A percentile compares a stretch with the other conserved stretches of the same genome.
phyloP scores from a whole-genome alignment of 495 filamentous ascomycete genomes.

The Lasiosphaeria miniovina region DNA sequence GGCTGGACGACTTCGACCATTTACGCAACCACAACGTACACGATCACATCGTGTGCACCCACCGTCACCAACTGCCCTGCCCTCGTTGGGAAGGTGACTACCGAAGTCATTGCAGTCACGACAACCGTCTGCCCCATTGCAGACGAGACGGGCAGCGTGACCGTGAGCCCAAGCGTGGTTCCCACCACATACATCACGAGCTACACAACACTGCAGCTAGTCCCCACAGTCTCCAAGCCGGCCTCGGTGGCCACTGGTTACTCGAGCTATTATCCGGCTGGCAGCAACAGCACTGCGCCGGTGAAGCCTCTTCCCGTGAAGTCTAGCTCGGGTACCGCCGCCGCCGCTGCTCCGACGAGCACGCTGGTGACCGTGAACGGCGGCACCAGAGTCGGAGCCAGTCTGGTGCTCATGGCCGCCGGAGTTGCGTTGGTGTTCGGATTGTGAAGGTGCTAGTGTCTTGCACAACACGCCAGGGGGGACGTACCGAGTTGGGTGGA shows the following conservation, averaged over 20 bases:
- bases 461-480: no score
- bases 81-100: slow-evolving; percentile 48
- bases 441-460: slow-evolving; percentile 18
- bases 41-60: slow-evolving; percentile 56
- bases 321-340: not conserved
- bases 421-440: slow-evolving; percentile 30
- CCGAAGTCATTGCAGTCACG: slow-evolving; percentile 54
- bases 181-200: not conserved
- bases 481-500: no score
- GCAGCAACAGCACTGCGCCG: slow-evolving; percentile 1
- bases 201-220: not conserved
- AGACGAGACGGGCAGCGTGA: not conserved
- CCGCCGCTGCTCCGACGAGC: not conserved
- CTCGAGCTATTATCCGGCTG: not conserved
- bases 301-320: not conserved
- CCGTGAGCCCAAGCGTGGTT: not conserved
- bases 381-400: slow-evolving; percentile 27
- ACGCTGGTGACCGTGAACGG: slow-evolving; percentile 24
- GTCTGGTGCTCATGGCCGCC: slow-evolving; percentile 28
- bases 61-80: slow-evolving; percentile 60
- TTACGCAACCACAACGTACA: slow-evolving; percentile 55
- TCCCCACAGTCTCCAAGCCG: not conserved
- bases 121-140: slow-evolving; percentile 60
- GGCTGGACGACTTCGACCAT: slow-evolving; percentile 57
- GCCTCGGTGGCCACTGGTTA: not conserved